Conservation (phyloP, 176 grass and related monocot genomes). For the Musa beccarii region DNA sequence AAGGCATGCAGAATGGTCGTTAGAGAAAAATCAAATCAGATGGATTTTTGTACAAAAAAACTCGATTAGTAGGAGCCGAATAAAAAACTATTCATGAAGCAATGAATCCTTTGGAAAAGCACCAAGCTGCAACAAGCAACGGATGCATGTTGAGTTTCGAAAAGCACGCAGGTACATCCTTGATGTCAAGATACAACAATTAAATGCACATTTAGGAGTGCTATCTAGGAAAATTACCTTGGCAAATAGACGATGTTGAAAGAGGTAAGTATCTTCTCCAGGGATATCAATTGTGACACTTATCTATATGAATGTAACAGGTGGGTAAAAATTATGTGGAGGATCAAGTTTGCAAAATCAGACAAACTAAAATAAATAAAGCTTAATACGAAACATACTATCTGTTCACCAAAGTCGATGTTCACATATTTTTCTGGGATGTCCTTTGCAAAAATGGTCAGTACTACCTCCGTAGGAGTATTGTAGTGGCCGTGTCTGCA, state of each 20-base stretch:
- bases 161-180: no score
- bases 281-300: constrained; percentile 53
- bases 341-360: not conserved
- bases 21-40: not conserved
- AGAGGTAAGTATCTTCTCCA: constrained; percentile 64
- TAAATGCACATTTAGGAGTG: not conserved
- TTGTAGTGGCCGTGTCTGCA: constrained; percentile 73
- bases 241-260: constrained; percentile 60
- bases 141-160: not conserved
- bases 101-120: not conserved
- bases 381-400: constrained; percentile 37
- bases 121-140: not conserved
- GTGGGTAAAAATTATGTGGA: constrained; percentile 1
- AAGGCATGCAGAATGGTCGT: no score
- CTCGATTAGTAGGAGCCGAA: no score
- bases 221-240: constrained; percentile 32
- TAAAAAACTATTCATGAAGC: no score
- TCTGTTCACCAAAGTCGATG: constrained; percentile 78
- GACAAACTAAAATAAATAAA: not conserved
- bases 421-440: constrained; percentile 48
- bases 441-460: constrained; percentile 74
- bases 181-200: not conserved
- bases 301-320: constrained; percentile 30
- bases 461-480: constrained; percentile 42
- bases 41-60: not conserved